A percentile compares a stretch with the other conserved stretches of the same genome.
These are phyloP conservation scores for Xylaria flabelliformis DNA, from an alignment of 495 filamentous ascomycete genomes.

Conservation along the genomic window DNA sequence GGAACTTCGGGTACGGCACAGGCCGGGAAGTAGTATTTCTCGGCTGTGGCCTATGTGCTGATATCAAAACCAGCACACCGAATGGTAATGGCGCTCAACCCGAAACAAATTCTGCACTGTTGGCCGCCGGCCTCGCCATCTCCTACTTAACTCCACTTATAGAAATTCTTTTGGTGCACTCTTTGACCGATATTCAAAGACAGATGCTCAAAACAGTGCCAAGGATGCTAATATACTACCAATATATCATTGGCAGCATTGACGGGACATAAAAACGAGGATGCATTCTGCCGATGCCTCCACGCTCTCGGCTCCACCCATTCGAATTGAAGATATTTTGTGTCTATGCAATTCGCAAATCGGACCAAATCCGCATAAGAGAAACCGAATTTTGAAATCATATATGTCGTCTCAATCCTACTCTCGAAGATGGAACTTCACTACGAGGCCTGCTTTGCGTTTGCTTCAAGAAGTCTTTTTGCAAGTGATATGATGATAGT, in stretches of 20 bases:
- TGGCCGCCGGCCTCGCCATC: not conserved
- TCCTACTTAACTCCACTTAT: not conserved
- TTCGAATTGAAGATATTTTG: slow-evolving; percentile 5
- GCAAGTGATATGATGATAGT: slow-evolving; percentile 5
- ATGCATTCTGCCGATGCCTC: not conserved
- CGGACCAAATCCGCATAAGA: not conserved
- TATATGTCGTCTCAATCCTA: not conserved
- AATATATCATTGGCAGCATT: not conserved
- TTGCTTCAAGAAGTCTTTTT: not conserved
- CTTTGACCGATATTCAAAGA: not conserved
- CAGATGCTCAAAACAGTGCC: not conserved
- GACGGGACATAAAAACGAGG: not conserved
- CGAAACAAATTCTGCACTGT: not conserved
- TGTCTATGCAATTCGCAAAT: slow-evolving; percentile 1
- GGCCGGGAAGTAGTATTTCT: not conserved
- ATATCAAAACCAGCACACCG: slow-evolving; percentile 12
- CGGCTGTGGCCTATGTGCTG: slow-evolving; percentile 12
- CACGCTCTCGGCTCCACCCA: slow-evolving; percentile 1
- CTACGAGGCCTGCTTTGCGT: not conserved
- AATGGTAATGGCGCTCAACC: not conserved
- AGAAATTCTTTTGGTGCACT: not conserved
- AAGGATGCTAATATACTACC: not conserved
- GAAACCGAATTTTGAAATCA: not conserved
- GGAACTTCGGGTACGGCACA: slow-evolving; percentile 18
- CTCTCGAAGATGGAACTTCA: not conserved